Evolutionary conservation across 2,329 filamentous ascomycete species (phyloP), one percentile per base, ranked within the genome.

Genomic region (Apiospora hydei): DNA sequence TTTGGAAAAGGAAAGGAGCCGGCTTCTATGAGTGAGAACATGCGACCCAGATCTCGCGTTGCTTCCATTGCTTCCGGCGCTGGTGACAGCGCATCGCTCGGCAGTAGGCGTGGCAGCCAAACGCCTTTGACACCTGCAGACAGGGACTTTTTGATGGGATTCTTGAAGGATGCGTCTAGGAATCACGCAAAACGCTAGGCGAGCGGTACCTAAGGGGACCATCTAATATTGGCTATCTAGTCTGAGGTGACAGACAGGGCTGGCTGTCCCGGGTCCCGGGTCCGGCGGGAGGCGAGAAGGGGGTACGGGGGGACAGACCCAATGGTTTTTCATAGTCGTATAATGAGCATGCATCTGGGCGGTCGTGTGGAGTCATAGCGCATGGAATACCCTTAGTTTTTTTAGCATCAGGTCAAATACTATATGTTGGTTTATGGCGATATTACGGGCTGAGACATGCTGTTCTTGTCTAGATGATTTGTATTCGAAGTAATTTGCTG

Each of bases 101-200:
- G 70, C 21, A 73, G 68, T 57, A 82, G 85, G 53, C 83, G 86
- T 14, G 85, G 84, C 24, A 88, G 85, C 73, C 84, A 88, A 77
- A 85, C 86, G 44, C 84, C 88, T 16, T 90, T 91, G 64, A 92
- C 91, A 4, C 89, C 93, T 0, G 92, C 90, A 0, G 91, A 96
- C 76, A 92, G 93, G 78, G 91, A 87, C 21, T 96, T 96, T 77
- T 83, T 97, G 78, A 85, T 96, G 69, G 92, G 89, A 13, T 96
- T 94, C 79, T 83, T 97, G 77, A 89, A 94, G 74, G 85, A 85
- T 38, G 84, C 86, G 34, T 69, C 68, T 11, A 24, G 47, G 21
- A 64, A 64, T 21, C 26, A 69, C 47, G 30, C 24, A 18, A 57
- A 43, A 51, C 68, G 47, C 21, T 69, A 57, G 24, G 34, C 26